Evolutionary conservation across 768 basidiomycete genomes (phyloP).

Genomic region (Mycena chlorophos): DNA sequence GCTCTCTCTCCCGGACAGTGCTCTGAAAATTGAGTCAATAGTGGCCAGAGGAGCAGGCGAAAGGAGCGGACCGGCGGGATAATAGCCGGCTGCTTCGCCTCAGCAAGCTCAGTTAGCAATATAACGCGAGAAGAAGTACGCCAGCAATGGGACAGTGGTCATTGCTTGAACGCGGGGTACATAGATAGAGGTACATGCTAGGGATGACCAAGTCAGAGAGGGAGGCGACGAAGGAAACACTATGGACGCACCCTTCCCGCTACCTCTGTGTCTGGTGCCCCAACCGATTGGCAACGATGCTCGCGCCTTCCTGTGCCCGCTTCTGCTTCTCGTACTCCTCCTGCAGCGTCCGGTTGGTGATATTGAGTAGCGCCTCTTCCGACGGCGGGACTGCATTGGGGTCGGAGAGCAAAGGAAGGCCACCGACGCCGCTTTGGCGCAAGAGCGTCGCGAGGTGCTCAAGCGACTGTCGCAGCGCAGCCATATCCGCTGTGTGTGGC

Average conservation of each 20-base stretch:
- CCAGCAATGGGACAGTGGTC: too few relatives aligned
- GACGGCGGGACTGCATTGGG: slow-evolving; percentile 33
- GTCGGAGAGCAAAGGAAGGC: slow-evolving; percentile 50
- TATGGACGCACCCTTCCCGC: neutral
- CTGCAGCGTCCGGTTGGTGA: slow-evolving; percentile 45
- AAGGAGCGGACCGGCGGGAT: too few relatives aligned
- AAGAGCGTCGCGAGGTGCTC: slow-evolving; percentile 48
- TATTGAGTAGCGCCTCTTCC: slow-evolving; percentile 48
- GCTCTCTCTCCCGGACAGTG: too few relatives aligned
- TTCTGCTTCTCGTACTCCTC: slow-evolving; percentile 51
- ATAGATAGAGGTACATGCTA: too few relatives aligned
- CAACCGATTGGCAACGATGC: slow-evolving; percentile 39
- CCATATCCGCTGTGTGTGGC: slow-evolving; percentile 39
- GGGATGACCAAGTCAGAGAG: too few relatives aligned
- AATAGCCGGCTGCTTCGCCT: too few relatives aligned
- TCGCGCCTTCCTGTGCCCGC: slow-evolving; percentile 55
- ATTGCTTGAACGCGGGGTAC: too few relatives aligned
- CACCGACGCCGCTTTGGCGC: slow-evolving; percentile 64
- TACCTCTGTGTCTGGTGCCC: neutral
- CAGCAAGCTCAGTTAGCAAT: too few relatives aligned
- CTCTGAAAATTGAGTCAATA: too few relatives aligned
- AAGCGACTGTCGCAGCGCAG: slow-evolving; percentile 52
- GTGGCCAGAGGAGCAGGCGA: too few relatives aligned
- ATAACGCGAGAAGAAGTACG: too few relatives aligned
- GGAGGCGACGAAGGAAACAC: too few relatives aligned